Conservation (phyloP, 2,329 filamentous ascomycete species). For the Curvularia verruculosa region DNA sequence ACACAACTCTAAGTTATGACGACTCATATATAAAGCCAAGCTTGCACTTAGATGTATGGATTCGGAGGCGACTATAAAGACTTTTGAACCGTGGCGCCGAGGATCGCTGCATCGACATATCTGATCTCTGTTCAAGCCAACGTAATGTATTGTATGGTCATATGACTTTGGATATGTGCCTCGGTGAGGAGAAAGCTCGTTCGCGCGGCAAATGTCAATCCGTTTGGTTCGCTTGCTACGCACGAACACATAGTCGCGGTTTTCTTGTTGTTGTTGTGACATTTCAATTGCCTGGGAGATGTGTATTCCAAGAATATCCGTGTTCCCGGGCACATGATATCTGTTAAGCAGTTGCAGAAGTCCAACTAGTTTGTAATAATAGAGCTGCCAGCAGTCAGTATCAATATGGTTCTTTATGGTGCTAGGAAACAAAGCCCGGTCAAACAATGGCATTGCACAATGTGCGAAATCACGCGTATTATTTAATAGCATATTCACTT, state of each 20-base stretch:
- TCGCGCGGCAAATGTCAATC: constrained; percentile 8
- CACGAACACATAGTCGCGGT: not conserved
- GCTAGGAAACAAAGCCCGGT: not conserved
- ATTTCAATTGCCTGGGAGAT: not conserved
- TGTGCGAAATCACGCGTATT: not conserved
- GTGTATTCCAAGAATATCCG: not conserved
- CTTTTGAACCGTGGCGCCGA: constrained; percentile 4
- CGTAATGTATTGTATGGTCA: constrained; percentile 12
- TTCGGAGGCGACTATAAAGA: constrained; percentile 1
- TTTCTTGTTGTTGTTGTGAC: not conserved
- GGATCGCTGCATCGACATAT: constrained; percentile 14
- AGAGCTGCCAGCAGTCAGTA: not conserved
- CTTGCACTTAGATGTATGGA: constrained; percentile 9
- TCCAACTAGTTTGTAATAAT: not conserved
- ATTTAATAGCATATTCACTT: not conserved
- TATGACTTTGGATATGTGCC: not conserved
- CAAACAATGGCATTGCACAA: not conserved
- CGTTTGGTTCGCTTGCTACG: not conserved
- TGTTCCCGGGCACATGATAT: not conserved
- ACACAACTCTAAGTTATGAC: constrained; percentile 9
- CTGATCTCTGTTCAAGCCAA: not conserved
- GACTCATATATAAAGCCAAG: constrained; percentile 20
- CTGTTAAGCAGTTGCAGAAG: not conserved
- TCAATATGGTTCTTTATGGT: not conserved
- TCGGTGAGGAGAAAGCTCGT: not conserved